phyloP scores from a whole-genome alignment of 345 rosid species.

The Eucalyptus leucophloia region DNA sequence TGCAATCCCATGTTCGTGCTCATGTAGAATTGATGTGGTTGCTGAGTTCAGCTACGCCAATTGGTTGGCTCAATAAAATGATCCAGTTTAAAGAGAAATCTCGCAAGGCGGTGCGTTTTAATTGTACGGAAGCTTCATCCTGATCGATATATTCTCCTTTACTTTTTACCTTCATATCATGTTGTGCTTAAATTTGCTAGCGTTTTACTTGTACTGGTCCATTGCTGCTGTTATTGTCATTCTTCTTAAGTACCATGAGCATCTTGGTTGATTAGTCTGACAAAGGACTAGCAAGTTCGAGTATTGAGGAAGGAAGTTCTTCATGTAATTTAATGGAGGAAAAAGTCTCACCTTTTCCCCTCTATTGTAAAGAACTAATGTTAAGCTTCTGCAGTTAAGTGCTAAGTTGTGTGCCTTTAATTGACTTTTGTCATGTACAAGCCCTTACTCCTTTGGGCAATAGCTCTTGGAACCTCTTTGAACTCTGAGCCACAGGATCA shows the following conservation, averaged over 20 bases:
- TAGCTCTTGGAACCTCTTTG: background rate
- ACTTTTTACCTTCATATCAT: background rate
- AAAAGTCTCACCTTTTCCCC: background rate
- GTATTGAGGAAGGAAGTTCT: background rate
- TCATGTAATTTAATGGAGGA: background rate
- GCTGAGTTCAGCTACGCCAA: slow-evolving; percentile 70
- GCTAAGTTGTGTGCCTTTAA: background rate
- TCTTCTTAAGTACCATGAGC: background rate
- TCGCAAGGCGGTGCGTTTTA: slow-evolving; percentile 54
- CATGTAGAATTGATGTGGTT: slow-evolving; percentile 83
- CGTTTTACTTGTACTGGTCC: background rate
- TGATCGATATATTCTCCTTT: background rate
- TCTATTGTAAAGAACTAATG: background rate
- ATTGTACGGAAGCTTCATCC: slow-evolving; percentile 1
- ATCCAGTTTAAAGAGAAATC: slow-evolving; percentile 95
- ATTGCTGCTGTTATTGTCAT: background rate
- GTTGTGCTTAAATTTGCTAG: background rate
- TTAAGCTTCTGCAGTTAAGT: background rate
- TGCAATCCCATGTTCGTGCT: slow-evolving; percentile 81
- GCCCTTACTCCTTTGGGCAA: background rate
- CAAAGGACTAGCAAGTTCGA: background rate
- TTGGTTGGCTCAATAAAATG: slow-evolving; percentile 86
- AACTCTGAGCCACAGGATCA: background rate
- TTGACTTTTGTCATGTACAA: background rate
- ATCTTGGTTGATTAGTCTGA: background rate